Percentiles rank a stretch among this genome's conserved stretches.
Evolutionary conservation across 768 basidiomycete genomes (phyloP).

Genomic region (Trametes cubensis): DNA sequence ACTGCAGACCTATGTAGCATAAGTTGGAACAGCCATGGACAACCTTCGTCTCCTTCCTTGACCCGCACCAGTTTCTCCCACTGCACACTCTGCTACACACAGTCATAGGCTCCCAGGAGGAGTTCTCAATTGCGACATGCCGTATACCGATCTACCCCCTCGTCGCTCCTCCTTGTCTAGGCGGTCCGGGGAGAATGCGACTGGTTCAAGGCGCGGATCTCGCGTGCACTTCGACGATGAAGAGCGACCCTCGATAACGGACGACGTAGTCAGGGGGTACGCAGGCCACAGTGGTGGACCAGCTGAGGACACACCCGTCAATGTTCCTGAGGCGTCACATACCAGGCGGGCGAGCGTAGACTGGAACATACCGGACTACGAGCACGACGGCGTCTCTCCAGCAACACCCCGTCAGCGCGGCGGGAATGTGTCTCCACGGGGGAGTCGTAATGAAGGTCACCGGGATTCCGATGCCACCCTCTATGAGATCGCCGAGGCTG

Average conservation of each 20-base stretch:
- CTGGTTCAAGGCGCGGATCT: slow-evolving; percentile 8
- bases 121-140: slow-evolving; percentile 8
- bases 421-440: slow-evolving; percentile 23
- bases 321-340: background rate
- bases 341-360: background rate
- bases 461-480: slow-evolving; percentile 44
- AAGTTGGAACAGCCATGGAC: too few species aligned
- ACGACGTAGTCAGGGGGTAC: slow-evolving; percentile 5
- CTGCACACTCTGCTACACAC: background rate
- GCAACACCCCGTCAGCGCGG: background rate
- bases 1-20: background rate
- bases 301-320: background rate
- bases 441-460: background rate
- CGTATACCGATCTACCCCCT: slow-evolving; percentile 25
- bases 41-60: too few species aligned
- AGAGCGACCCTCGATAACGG: slow-evolving; percentile 10
- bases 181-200: background rate
- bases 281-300: background rate
- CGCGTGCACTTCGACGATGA: slow-evolving; percentile 23
- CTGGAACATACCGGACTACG: slow-evolving; percentile 16
- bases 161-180: slow-evolving; percentile 15
- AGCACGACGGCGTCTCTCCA: background rate
- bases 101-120: background rate
- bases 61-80: too few species aligned
- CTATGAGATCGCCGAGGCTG: slow-evolving; percentile 20